Conservation (phyloP, 495 filamentous ascomycete species). For the Massariosphaeria phaeospora region DNA sequence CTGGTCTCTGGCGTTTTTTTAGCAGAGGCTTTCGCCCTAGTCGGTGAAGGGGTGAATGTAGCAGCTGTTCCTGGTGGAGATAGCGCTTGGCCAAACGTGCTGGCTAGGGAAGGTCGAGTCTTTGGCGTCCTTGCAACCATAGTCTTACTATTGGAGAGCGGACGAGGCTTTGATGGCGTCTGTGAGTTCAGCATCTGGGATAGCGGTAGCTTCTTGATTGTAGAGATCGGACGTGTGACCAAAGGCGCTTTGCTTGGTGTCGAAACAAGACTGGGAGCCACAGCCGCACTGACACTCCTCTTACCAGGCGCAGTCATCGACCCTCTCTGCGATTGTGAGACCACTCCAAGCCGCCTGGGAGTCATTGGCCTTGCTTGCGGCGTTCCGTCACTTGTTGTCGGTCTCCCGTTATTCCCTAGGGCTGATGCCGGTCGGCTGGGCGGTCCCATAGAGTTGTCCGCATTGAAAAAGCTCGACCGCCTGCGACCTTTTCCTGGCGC, state of each 20-base stretch:
- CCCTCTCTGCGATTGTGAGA: slow-evolving; percentile 7
- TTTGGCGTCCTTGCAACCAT: slow-evolving; percentile 48
- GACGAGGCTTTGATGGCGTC: slow-evolving; percentile 31
- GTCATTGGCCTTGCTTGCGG: slow-evolving; percentile 40
- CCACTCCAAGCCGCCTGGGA: slow-evolving; percentile 9
- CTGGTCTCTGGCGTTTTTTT: slow-evolving; percentile 19
- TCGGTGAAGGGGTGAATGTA: slow-evolving; percentile 24
- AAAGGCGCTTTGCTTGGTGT: slow-evolving; percentile 21
- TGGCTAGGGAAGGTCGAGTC: slow-evolving; percentile 52
- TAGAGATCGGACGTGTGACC: not conserved
- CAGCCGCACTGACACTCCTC: slow-evolving; percentile 36
- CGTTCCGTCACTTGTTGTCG: slow-evolving; percentile 49
- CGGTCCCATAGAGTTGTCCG: slow-evolving; percentile 53
- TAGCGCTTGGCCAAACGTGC: slow-evolving; percentile 43
- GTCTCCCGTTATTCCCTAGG: slow-evolving; percentile 45
- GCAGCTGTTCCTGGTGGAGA: slow-evolving; percentile 17
- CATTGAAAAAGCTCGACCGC: slow-evolving; percentile 58
- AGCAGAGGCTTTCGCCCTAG: not conserved
- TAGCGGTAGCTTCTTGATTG: slow-evolving; percentile 17
- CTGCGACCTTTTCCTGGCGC: slow-evolving; percentile 46
- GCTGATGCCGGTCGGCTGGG: slow-evolving; percentile 53
- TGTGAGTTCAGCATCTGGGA: slow-evolving; percentile 42
- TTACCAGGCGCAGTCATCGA: slow-evolving; percentile 30
- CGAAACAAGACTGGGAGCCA: not conserved
- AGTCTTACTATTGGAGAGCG: slow-evolving; percentile 47